Percentiles rank a stretch among this genome's conserved stretches.
phyloP scores from a whole-genome alignment of 2,329 filamentous ascomycete species.

The Pleoardoris graminearum region DNA sequence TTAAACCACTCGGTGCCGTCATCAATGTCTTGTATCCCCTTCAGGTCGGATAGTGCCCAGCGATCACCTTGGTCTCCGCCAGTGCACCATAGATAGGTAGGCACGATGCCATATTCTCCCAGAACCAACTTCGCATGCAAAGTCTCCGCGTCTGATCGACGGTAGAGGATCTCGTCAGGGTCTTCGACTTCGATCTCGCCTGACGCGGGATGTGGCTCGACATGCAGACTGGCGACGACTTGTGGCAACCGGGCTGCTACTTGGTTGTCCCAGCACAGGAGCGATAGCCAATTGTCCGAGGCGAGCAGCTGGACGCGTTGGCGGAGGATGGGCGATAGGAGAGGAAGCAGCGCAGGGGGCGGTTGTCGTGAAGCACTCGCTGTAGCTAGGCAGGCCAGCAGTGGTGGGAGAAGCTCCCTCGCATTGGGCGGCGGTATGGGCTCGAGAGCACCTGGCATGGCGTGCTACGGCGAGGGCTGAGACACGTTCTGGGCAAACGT shows the following conservation, averaged over 20 bases:
- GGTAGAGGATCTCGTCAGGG: conserved; percentile 63
- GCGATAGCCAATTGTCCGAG: conserved; percentile 68
- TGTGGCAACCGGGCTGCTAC: conserved; percentile 63
- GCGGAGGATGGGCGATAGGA: conserved; percentile 65
- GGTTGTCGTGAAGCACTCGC: conserved; percentile 62
- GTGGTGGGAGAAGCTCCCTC: conserved; percentile 61
- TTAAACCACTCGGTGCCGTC: conserved; percentile 63
- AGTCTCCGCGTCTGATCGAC: conserved; percentile 74
- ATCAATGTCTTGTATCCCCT: conserved; percentile 58
- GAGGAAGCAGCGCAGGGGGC: conserved; percentile 62
- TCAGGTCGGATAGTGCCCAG: conserved; percentile 75
- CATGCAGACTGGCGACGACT: conserved; percentile 62
- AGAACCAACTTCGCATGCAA: conserved; percentile 69
- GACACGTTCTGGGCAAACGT: background rate
- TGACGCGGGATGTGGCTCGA: conserved; percentile 80
- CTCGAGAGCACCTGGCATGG: conserved; percentile 54
- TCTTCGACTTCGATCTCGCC: conserved; percentile 79
- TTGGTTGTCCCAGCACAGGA: conserved; percentile 69
- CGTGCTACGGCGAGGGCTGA: background rate
- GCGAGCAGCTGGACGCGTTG: conserved; percentile 67
- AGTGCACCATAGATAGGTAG: conserved; percentile 71
- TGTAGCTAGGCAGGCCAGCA: conserved; percentile 66
- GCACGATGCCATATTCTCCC: conserved; percentile 63
- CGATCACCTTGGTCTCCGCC: conserved; percentile 66
- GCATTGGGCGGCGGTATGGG: conserved; percentile 59